phyloP scores from a whole-genome alignment of 495 filamentous ascomycete genomes.

The Aspergillus funiculosus region DNA sequence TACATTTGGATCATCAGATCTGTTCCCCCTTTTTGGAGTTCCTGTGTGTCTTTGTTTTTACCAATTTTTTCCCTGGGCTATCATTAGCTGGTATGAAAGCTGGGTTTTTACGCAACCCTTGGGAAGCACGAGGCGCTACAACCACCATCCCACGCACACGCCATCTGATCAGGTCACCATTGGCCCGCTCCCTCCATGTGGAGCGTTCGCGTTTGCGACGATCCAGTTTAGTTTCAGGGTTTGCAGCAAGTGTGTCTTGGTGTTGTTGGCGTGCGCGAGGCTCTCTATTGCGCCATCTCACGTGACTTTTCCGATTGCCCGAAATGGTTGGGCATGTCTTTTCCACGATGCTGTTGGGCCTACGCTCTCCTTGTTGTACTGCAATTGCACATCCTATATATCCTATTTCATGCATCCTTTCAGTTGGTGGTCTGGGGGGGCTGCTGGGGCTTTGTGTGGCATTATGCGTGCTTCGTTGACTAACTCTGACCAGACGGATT shows the following conservation, averaged over 20 bases:
- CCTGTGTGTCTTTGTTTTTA: background rate
- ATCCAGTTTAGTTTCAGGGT: slow-evolving; percentile 15
- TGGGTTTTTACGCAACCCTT: too few species aligned
- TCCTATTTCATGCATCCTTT: background rate
- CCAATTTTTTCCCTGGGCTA: slow-evolving; percentile 1
- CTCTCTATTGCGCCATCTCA: slow-evolving; percentile 39
- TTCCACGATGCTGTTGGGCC: too few species aligned
- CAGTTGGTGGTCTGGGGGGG: too few species aligned
- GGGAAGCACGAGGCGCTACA: slow-evolving; percentile 9
- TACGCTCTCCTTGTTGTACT: background rate
- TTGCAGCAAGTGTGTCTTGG: slow-evolving; percentile 23
- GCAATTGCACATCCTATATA: too few species aligned
- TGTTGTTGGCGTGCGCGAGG: slow-evolving; percentile 21
- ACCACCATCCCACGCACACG: slow-evolving; percentile 12
- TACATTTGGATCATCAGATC: too few species aligned
- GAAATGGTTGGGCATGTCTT: too few species aligned
- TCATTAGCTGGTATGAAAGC: slow-evolving; percentile 5
- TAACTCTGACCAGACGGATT: slow-evolving; percentile 31
- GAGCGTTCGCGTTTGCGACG: slow-evolving; percentile 12
- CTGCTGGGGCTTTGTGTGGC: background rate
- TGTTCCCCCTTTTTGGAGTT: background rate
- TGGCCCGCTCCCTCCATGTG: slow-evolving; percentile 23
- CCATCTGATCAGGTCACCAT: slow-evolving; percentile 16
- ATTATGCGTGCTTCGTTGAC: slow-evolving; percentile 2
- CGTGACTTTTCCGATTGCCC: slow-evolving; percentile 31